Evolutionary conservation across 345 rosid species (phyloP).

Genomic region (Hibiscus tridactylites): DNA sequence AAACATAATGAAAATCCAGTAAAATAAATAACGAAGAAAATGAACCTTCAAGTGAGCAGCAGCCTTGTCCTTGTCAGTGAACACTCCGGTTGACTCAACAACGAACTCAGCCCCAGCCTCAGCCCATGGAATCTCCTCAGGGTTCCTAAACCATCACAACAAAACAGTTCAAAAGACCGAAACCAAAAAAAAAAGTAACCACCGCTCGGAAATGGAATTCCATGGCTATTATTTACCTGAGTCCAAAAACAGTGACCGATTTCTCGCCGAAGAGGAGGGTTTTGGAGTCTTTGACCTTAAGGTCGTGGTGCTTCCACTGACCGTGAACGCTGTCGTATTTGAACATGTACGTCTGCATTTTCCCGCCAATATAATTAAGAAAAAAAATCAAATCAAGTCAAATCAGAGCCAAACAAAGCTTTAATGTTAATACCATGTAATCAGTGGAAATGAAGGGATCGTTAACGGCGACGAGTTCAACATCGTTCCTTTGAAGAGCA

Average conservation of each 20-base stretch:
- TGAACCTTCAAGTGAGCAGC: slow-evolving; percentile 91
- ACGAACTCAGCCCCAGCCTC: slow-evolving; percentile 70
- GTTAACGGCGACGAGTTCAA: slow-evolving; percentile 81
- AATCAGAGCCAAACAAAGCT: neutral
- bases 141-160: slow-evolving; percentile 43
- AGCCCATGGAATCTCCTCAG: slow-evolving; percentile 95
- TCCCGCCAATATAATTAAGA: neutral
- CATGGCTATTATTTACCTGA: slow-evolving; percentile 35
- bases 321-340: slow-evolving; percentile 97
- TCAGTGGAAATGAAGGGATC: slow-evolving; percentile 72
- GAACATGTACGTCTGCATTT: slow-evolving; percentile 81
- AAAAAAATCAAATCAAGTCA: neutral
- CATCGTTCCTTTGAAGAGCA: slow-evolving; percentile 70
- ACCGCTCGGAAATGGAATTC: neutral
- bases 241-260: slow-evolving; percentile 66
- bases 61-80: slow-evolving; percentile 96
- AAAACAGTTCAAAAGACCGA: neutral
- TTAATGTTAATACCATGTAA: slow-evolving; percentile 48
- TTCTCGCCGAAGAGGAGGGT: slow-evolving; percentile 89
- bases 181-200: too few relatives aligned
- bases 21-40: neutral
- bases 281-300: slow-evolving; percentile 73
- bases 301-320: slow-evolving; percentile 78
- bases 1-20: neutral
- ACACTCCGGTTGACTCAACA: slow-evolving; percentile 91